Evolutionary conservation across 2,329 filamentous ascomycete genomes (phyloP).

Genomic region (Pestalotiopsis sp.): DNA sequence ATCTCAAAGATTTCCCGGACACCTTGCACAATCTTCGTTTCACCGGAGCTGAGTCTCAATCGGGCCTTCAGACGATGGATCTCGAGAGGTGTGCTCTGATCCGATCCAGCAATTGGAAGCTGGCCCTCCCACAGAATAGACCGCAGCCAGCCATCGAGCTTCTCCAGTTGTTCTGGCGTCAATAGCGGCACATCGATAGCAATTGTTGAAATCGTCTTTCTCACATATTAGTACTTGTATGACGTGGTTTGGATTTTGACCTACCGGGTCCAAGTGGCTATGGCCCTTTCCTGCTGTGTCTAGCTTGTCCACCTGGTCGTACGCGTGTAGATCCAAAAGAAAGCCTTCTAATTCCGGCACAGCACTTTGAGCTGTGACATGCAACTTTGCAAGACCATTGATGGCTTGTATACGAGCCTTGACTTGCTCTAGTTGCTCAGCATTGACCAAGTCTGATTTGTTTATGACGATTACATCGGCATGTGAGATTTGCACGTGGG

Average conservation of each 20-base stretch:
- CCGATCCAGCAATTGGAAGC: constrained; percentile 51
- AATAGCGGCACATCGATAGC: constrained; percentile 71
- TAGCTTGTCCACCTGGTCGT: constrained; percentile 77
- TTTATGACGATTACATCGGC: constrained; percentile 95
- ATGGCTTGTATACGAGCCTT: constrained; percentile 77
- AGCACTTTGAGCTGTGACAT: constrained; percentile 78
- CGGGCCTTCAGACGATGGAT: constrained; percentile 89
- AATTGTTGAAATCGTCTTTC: constrained; percentile 81
- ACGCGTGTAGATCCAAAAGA: constrained; percentile 88
- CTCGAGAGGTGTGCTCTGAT: constrained; percentile 59
- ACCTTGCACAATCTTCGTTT: constrained; percentile 80
- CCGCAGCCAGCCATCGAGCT: constrained; percentile 81
- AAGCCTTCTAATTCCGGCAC: constrained; percentile 85
- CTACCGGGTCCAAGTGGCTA: constrained; percentile 85
- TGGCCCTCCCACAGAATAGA: constrained; percentile 81
- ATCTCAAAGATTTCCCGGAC: constrained; percentile 95
- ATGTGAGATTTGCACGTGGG: constrained; percentile 95
- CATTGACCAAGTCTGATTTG: constrained; percentile 82
- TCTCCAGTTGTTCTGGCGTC: constrained; percentile 55
- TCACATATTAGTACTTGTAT: constrained; percentile 16
- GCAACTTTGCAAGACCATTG: constrained; percentile 84
- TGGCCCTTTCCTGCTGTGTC: constrained; percentile 78
- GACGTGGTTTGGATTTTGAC: constrained; percentile 27
- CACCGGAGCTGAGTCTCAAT: constrained; percentile 66
- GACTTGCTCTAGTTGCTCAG: constrained; percentile 70